phyloP scores from a whole-genome alignment of 805 yeast species.

The Ogataea methylovora region DNA sequence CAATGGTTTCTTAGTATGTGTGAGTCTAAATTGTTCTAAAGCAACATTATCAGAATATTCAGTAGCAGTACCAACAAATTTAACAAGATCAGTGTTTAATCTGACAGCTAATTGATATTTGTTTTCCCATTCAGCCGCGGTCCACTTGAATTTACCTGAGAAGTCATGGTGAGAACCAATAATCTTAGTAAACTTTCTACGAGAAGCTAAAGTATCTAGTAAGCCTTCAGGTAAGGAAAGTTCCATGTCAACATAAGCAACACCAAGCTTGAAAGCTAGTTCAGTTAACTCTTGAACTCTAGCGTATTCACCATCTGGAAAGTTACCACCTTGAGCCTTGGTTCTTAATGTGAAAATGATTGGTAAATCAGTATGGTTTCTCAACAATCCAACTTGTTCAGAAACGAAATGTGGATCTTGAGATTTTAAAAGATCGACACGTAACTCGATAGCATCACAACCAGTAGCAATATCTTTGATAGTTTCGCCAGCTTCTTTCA shows the following conservation, averaged over 20 bases:
- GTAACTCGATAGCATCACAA: conserved; percentile 72
- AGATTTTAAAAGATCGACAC: conserved; percentile 63
- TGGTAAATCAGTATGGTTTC: conserved; percentile 62
- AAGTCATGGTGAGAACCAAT: conserved; percentile 84
- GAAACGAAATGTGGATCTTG: conserved; percentile 51
- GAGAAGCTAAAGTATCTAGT: conserved; percentile 41
- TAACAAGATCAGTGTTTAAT: conserved; percentile 64
- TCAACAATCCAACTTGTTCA: conserved; percentile 62
- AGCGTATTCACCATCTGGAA: conserved; percentile 51
- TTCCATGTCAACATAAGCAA: conserved; percentile 77
- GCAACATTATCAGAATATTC: conserved; percentile 58
- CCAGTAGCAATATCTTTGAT: conserved; percentile 58
- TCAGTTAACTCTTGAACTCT: conserved; percentile 42
- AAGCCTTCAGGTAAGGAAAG: conserved; percentile 56
- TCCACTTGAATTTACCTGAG: conserved; percentile 57
- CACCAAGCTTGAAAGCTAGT: conserved; percentile 69
- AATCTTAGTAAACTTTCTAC: conserved; percentile 55
- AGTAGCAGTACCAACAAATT: conserved; percentile 75
- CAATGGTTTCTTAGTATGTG: conserved; percentile 53
- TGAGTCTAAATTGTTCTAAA: conserved; percentile 60
- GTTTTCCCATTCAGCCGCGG: conserved; percentile 63
- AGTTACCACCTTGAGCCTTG: conserved; percentile 71
- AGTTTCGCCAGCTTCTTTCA: conserved; percentile 33
- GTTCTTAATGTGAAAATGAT: conserved; percentile 79
- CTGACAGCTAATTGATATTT: conserved; percentile 61